phyloP scores from a whole-genome alignment of 2,329 filamentous ascomycete species.

The Beauveria medogensis region DNA sequence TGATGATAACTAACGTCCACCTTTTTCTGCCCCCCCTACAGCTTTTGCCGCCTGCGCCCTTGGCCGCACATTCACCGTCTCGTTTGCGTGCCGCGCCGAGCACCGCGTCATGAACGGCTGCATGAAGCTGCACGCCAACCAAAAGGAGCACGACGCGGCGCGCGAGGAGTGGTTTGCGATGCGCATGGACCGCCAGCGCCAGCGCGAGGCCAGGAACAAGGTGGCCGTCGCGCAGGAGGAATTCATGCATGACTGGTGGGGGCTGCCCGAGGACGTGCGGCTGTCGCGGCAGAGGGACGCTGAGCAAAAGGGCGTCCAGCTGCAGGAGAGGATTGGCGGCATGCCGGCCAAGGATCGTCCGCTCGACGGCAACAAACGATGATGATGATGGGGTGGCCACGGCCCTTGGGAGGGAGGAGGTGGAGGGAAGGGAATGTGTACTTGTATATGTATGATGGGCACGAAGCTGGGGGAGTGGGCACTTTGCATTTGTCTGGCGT shows the following conservation, averaged over 20 bases:
- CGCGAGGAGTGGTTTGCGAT: conserved; percentile 88
- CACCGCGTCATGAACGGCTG: conserved; percentile 87
- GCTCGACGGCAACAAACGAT: conserved; percentile 15
- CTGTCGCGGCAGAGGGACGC: conserved; percentile 42
- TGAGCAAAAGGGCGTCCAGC: conserved; percentile 35
- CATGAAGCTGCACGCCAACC: conserved; percentile 82
- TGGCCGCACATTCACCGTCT: conserved; percentile 76
- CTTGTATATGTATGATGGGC: conserved; percentile 10
- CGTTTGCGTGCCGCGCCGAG: conserved; percentile 74
- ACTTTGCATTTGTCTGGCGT: conserved; percentile 11
- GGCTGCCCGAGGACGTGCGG: conserved; percentile 48
- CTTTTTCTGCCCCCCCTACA: conserved; percentile 27
- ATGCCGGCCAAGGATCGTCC: conserved; percentile 33
- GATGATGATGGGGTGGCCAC: neutral
- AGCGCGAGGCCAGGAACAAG: conserved; percentile 55
- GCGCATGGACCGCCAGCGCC: conserved; percentile 60
- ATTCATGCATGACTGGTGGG: conserved; percentile 62
- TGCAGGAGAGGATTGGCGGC: conserved; percentile 49
- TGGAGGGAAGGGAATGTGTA: neutral
- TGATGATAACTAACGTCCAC: too few species aligned
- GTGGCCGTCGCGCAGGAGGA: conserved; percentile 55
- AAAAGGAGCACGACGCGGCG: conserved; percentile 76
- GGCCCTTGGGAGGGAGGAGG: neutral
- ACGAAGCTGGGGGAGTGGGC: neutral
- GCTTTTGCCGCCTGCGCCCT: conserved; percentile 88